These are phyloP conservation scores for Phycomyces nitens DNA, from an alignment of 192 early-diverging fungal species.

Conservation along the genomic window DNA sequence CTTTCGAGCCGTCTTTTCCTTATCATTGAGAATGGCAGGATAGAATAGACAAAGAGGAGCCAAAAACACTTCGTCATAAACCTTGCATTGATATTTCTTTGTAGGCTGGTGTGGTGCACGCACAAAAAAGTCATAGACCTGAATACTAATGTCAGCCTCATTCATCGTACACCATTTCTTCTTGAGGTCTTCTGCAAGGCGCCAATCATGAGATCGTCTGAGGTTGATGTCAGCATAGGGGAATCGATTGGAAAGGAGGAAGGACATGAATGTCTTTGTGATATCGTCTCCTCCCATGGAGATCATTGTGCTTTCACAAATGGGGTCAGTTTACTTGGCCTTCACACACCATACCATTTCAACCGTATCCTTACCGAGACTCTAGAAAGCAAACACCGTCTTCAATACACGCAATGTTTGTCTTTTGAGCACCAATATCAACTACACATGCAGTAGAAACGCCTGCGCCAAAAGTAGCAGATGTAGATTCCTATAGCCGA, in stretches of 20 bases:
- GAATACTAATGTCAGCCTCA: conserved; percentile 78
- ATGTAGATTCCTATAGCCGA: conserved; percentile 62
- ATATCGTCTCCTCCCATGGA: conserved; percentile 88
- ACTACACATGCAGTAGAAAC: conserved; percentile 83
- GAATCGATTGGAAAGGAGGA: conserved; percentile 66
- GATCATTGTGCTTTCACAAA: conserved; percentile 10
- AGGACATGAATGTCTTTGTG: conserved; percentile 63
- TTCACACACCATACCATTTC: conserved; percentile 36
- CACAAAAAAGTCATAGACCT: conserved; percentile 79
- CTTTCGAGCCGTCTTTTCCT: conserved; percentile 19
- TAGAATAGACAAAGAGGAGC: conserved; percentile 53
- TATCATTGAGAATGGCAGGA: conserved; percentile 23
- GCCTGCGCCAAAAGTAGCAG: conserved; percentile 85
- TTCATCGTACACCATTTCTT: conserved; percentile 83
- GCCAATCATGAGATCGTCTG: conserved; percentile 65
- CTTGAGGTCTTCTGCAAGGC: conserved; percentile 74
- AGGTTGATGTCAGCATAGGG: conserved; percentile 72
- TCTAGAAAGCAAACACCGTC: conserved; percentile 75
- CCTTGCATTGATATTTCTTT: conserved; percentile 74
- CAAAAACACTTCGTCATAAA: conserved; percentile 80
- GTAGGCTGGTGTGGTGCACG: conserved; percentile 69
- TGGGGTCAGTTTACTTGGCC: too few relatives aligned
- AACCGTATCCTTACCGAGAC: conserved; percentile 48
- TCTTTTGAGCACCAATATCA: conserved; percentile 89
- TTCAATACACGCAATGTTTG: conserved; percentile 79